Evolutionary conservation across 2,329 filamentous ascomycete genomes (phyloP), one percentile per base, ranked within the genome.

Genomic region (Penicillium sp.): DNA sequence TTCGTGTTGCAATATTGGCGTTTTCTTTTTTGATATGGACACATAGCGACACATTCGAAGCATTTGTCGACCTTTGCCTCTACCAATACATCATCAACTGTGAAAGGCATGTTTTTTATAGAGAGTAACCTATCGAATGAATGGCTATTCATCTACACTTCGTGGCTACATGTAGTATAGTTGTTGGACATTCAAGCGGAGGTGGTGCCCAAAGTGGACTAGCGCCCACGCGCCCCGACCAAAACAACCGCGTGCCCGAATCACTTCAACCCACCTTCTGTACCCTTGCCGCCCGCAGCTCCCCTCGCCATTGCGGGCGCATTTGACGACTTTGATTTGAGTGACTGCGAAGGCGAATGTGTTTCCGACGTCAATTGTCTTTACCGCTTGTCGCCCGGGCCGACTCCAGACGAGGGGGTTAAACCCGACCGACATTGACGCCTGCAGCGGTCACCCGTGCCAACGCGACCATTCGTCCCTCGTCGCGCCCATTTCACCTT

Each of bases 211-310:
- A 51, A 62, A 62, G 20, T 10, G 47, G 57, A 41, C 50, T 64
- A 62, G 60, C 51, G 59, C 56, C 57, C 60, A 61, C 60, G 58
- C 60, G 59, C 56, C 53, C 58, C 55, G 51, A 62, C 60, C 60
- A 62, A 64, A 64, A 62, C 59, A 63, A 63, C 57, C 57, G 60
- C 59, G 60, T 61, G 58, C 47, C 35, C 48, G 48, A 52, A 52
- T 50, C 46, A 39, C 44, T 47, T 50, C 37, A 46, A 52, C 47
- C 48, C 44, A 47, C 45, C 47, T 42, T 37, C 37, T 45, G 46
- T 50, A 42, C 50, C 42, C 50, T 54, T 52, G 48, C 50, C 41
- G 44, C 47, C 47, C 47, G 47, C 47, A 49, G 44, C 41, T 31
- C 30, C 26, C 13, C 37, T 34, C 32, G 18, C 26, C 41, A 45